A percentile compares a stretch with the other conserved stretches of the same genome.
Conservation (phyloP, 2,329 filamentous ascomycete genomes). For the Colletotrichum paranaense region DNA sequence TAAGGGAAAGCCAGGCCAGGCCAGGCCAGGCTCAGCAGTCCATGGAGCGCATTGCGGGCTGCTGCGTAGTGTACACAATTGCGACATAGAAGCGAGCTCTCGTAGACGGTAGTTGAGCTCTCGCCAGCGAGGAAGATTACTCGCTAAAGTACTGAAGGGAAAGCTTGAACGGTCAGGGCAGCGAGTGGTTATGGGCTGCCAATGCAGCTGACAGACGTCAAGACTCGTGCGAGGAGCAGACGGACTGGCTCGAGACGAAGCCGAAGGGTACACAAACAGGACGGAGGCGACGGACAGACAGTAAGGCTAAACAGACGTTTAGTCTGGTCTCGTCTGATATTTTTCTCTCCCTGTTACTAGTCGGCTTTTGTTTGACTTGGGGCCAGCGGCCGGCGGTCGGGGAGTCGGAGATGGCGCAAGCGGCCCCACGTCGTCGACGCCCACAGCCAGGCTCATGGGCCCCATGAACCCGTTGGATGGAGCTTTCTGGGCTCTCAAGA, state of each 20-base stretch:
- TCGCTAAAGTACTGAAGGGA: not conserved
- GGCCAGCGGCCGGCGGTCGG: constrained; percentile 15
- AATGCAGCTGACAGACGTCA: constrained; percentile 21
- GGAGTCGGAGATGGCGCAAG: constrained; percentile 19
- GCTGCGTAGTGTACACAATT: not conserved
- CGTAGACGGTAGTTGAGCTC: not conserved
- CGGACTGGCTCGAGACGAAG: constrained; percentile 1
- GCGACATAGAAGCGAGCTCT: no score
- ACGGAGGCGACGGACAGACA: constrained; percentile 5
- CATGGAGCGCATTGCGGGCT: constrained; percentile 1
- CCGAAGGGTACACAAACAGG: not conserved
- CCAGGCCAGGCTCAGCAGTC: not conserved
- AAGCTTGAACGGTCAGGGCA: not conserved
- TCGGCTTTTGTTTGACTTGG: constrained; percentile 11
- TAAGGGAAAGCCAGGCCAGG: not conserved
- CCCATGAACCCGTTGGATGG: constrained; percentile 3
- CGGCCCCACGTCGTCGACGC: constrained; percentile 19
- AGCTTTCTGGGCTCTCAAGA: not conserved
- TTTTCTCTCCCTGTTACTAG: not conserved
- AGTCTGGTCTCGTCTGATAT: constrained; percentile 12
- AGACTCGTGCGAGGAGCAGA: constrained; percentile 8
- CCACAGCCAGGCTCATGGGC: constrained; percentile 1
- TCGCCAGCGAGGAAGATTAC: not conserved
- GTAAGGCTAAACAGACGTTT: constrained; percentile 11
- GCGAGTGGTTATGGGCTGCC: not conserved